Conservation (phyloP, 2,329 filamentous ascomycete genomes). For the Xylaria sp. region DNA sequence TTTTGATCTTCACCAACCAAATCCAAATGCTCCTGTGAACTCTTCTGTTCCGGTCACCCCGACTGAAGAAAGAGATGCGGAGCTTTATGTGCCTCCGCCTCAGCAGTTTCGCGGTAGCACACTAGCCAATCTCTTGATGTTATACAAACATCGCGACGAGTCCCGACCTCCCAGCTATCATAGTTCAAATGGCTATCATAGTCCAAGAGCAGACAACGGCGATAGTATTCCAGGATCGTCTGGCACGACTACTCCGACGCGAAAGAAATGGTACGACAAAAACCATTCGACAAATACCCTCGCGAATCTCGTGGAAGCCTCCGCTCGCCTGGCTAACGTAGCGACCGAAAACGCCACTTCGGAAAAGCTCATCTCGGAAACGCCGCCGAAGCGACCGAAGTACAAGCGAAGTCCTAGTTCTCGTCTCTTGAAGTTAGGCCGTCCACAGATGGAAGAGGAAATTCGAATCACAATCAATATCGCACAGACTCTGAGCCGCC, state of each 20-base stretch:
- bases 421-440: constrained; percentile 50
- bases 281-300: constrained; percentile 59
- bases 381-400: constrained; percentile 50
- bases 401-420: constrained; percentile 53
- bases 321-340: constrained; percentile 54
- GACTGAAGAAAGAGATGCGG: constrained; percentile 53
- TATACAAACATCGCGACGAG: constrained; percentile 55
- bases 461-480: constrained; percentile 62
- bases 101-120: constrained; percentile 57
- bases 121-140: constrained; percentile 58
- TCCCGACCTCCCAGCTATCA: constrained; percentile 40
- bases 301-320: constrained; percentile 59
- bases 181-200: constrained; percentile 23
- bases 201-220: constrained; percentile 46
- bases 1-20: constrained; percentile 30
- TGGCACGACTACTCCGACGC: constrained; percentile 56
- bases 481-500: constrained; percentile 77
- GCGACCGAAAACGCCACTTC: constrained; percentile 32
- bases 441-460: constrained; percentile 57
- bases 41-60: constrained; percentile 44
- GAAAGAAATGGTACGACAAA: constrained; percentile 61
- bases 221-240: constrained; percentile 52
- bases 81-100: constrained; percentile 55
- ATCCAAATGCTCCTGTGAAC: constrained; percentile 28
- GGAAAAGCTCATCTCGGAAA: constrained; percentile 29